A percentile compares a stretch with the other conserved stretches of the same genome.
Evolutionary conservation across 768 basidiomycete species (phyloP).

Genomic region (Hericium coralloides): DNA sequence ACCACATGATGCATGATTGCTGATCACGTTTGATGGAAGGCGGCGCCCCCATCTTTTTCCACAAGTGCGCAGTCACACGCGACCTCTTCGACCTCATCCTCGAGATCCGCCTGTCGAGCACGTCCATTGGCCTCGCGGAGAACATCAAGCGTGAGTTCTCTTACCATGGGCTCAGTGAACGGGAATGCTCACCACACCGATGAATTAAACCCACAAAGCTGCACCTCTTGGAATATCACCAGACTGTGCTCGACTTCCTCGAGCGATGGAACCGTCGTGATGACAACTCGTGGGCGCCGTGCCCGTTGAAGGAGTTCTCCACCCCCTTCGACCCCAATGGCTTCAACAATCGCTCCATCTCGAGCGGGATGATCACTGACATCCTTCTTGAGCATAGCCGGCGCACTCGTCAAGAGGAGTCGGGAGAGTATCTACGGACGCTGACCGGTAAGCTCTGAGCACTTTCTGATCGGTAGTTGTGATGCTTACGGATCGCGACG

Average conservation of each 20-base stretch:
- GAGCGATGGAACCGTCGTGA: not conserved
- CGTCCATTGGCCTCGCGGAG: constrained; percentile 15
- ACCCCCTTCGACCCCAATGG: not conserved
- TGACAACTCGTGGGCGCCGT: not conserved
- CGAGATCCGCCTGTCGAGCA: constrained; percentile 14
- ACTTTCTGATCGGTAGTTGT: not conserved
- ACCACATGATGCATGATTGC: too few relatives aligned
- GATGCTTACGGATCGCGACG: not conserved
- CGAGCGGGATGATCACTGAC: not conserved
- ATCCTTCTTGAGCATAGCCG: not conserved
- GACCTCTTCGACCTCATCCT: constrained; percentile 18
- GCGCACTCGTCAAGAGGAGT: not conserved
- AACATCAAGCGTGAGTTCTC: not conserved
- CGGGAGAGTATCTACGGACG: constrained; percentile 3
- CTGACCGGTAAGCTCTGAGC: not conserved
- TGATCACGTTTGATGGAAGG: not conserved
- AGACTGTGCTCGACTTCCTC: constrained; percentile 14
- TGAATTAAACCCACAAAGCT: constrained; percentile 13
- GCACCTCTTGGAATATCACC: constrained; percentile 15
- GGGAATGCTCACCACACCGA: too few relatives aligned
- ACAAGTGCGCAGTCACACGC: constrained; percentile 13
- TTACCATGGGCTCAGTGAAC: too few relatives aligned
- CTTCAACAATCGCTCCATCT: not conserved
- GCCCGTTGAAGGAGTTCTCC: not conserved
- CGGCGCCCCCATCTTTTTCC: constrained; percentile 15